phyloP scores from a whole-genome alignment of 2,329 filamentous ascomycete genomes.

The Tolypocladium tundrense region DNA sequence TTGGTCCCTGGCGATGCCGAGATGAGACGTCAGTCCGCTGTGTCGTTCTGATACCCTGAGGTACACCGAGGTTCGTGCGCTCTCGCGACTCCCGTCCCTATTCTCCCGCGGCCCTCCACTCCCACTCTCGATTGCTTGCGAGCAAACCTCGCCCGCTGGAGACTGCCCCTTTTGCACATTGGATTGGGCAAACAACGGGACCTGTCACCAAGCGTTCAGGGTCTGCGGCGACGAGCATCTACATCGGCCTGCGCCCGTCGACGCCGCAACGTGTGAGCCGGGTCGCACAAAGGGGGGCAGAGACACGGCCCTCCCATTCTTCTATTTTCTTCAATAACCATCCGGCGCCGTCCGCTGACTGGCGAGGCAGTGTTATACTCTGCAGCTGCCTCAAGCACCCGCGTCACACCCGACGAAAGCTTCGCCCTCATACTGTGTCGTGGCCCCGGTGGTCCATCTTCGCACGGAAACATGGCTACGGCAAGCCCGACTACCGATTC shows the following conservation, averaged over 20 bases:
- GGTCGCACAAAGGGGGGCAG: neutral
- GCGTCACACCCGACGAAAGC: neutral
- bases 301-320: neutral
- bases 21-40: neutral
- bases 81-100: neutral
- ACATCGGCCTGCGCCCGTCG: neutral
- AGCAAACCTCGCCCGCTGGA: neutral
- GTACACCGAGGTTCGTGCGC: neutral
- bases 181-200: neutral
- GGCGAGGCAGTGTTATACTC: neutral
- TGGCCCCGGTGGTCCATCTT: neutral
- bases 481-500: slow-evolving; percentile 14
- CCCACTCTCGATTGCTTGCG: neutral
- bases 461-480: slow-evolving; percentile 9
- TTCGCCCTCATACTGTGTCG: neutral
- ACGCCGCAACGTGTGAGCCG: neutral
- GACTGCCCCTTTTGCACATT: neutral
- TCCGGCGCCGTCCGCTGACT: neutral
- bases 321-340: neutral
- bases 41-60: neutral
- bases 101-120: neutral
- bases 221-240: neutral
- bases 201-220: neutral
- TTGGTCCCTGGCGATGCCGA: neutral
- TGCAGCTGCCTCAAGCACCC: neutral